Conservation (phyloP, 2,329 filamentous ascomycete genomes). For the Pseudogymnoascus sp. region DNA sequence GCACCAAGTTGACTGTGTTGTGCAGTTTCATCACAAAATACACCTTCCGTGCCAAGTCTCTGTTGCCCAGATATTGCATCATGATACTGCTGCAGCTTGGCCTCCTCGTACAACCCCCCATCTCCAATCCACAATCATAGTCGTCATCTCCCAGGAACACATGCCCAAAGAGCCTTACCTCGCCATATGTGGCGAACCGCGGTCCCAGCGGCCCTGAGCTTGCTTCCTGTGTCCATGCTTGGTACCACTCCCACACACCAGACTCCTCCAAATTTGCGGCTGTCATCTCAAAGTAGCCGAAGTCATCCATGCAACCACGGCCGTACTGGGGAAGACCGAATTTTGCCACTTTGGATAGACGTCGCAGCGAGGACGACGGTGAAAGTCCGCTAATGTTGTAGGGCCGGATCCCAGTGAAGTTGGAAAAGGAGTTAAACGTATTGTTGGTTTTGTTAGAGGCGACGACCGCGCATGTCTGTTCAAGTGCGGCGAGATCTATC, state of each 20-base stretch:
- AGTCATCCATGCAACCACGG: conserved; percentile 3
- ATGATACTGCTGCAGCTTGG: conserved; percentile 1
- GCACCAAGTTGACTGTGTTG: conserved; percentile 3
- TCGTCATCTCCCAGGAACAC: neutral
- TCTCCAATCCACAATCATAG: conserved; percentile 4
- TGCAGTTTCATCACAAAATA: conserved; percentile 10
- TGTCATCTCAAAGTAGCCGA: conserved; percentile 6
- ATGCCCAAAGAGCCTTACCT: neutral
- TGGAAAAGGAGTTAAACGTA: neutral
- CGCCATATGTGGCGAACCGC: neutral
- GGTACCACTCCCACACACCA: neutral
- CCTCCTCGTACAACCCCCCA: neutral
- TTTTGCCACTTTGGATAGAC: neutral
- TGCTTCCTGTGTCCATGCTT: neutral
- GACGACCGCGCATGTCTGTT: neutral
- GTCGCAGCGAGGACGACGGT: neutral
- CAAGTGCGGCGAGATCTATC: neutral
- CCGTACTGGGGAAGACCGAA: neutral
- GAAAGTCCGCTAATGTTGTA: neutral
- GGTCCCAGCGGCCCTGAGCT: neutral
- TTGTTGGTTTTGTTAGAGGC: neutral
- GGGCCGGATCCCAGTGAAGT: neutral
- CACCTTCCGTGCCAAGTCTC: conserved; percentile 4
- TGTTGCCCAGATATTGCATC: neutral
- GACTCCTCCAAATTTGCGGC: neutral